Conservation (phyloP, 306 rosid genomes). For the Quercus ilex region DNA sequence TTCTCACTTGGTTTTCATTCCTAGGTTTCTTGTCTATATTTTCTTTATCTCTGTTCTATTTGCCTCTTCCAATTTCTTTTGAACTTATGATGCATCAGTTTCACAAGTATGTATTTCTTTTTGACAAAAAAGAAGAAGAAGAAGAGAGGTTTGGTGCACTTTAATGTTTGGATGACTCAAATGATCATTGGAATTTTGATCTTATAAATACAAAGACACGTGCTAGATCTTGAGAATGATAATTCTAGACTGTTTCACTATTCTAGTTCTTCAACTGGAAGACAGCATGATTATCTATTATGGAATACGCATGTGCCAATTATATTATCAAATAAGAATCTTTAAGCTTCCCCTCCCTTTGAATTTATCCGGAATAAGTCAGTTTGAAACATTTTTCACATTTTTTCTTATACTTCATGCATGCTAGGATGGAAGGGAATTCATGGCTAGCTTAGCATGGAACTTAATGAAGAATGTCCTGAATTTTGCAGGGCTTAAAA, state of each 20-base stretch:
- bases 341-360: neutral
- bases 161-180: too few relatives aligned
- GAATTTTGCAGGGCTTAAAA: neutral
- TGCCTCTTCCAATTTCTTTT: too few relatives aligned
- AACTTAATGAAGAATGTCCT: constrained; percentile 2
- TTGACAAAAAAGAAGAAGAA: too few relatives aligned
- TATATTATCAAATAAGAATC: neutral
- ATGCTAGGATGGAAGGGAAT: constrained; percentile 25
- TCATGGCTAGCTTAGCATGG: constrained; percentile 1
- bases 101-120: too few relatives aligned
- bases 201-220: neutral
- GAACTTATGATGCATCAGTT: too few relatives aligned
- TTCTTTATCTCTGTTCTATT: too few relatives aligned
- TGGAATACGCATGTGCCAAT: neutral
- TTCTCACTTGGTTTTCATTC: too few relatives aligned
- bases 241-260: neutral
- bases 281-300: neutral
- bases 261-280: neutral
- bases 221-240: neutral
- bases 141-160: too few relatives aligned
- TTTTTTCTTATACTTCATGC: constrained; percentile 2
- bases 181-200: too few relatives aligned
- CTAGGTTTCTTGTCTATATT: too few relatives aligned
- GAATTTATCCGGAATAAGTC: neutral
- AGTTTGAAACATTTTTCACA: constrained; percentile 9